Base-by-base conservation (phyloP, 345 rosid species). In the Pistacia atlantica region DNA sequence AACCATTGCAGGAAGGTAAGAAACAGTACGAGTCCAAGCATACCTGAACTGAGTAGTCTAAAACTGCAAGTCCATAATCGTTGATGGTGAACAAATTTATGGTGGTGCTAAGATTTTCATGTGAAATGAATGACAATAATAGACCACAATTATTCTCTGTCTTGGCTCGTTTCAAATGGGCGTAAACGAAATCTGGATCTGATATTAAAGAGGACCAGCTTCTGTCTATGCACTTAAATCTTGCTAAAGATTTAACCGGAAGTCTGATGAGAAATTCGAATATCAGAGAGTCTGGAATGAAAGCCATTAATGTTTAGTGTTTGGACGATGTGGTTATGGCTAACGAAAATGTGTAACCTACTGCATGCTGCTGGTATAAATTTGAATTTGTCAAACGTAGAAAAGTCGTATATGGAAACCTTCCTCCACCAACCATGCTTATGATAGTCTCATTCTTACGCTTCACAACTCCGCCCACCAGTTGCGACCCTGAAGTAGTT, bases 1-100 rank as follows among this genome's bases (percentile, higher is more conserved):
- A 48, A 65, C 81, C 81, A 45, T 78, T 58, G 22, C 77, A 78
- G n/a, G 77, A 72, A 13, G 77, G 81, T 22, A 78, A 78, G 11
- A 78, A 38, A 13, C 35, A 11, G 73, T 66, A 72, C 11, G 62
- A 46, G 37, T 66, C 81, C 12, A 31, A 67, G 48, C 28, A 48
- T 45, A 72, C 72, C 54, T 65, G 67, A 33, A 17, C 62, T 3
- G 73, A 57, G 77, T 31, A 72, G 37, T 57, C 77, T 28, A 33
- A 8, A n/a, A 25, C 55, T 0, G 73, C 51, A 46, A 28, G 22
- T 31, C 10, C 59, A 46, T 10, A 5, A 56, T 28, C 28, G 49
- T n/a, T 66, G 31, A 72, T 4, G 3, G 62, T 20, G 77, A 65
- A 20, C 61, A 78, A 72, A 33, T 58, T 42, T 4, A 78, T 11